phyloP scores from a whole-genome alignment of 148 eudicot genomes.

The Talinum fruticosum region DNA sequence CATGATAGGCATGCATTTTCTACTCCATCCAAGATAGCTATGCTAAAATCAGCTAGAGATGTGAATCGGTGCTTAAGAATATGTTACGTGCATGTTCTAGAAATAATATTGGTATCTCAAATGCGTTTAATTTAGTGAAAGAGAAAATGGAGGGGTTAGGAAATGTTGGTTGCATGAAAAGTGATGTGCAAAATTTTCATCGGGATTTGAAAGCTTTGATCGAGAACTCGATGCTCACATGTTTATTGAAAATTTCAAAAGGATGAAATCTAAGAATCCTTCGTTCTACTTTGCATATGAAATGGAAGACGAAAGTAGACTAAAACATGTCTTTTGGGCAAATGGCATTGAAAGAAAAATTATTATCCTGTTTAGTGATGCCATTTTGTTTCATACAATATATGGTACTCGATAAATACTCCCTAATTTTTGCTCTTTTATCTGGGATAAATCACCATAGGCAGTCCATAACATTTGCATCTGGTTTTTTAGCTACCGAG shows the following conservation, averaged over 20 bases:
- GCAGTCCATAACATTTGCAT: too few species aligned
- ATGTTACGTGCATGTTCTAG: neutral
- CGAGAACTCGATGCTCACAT: neutral
- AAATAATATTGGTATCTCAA: neutral
- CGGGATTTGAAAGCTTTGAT: neutral
- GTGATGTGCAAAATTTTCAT: neutral
- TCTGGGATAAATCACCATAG: too few species aligned
- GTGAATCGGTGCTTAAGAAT: neutral
- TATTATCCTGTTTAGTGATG: too few species aligned
- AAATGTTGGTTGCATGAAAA: neutral
- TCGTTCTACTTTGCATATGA: slow-evolving; percentile 6
- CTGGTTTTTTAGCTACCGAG: neutral
- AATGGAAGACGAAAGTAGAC: neutral
- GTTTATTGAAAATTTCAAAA: neutral
- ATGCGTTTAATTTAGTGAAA: neutral
- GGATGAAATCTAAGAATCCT: neutral
- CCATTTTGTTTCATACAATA: neutral
- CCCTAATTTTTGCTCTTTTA: neutral
- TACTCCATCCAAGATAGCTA: neutral
- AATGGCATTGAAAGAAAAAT: too few species aligned
- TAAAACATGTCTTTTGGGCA: slow-evolving; percentile 2
- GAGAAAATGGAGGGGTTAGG: neutral
- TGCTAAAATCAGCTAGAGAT: neutral
- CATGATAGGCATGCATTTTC: neutral
- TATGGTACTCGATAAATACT: neutral